Evolutionary conservation across 176 grass and related monocot species (phyloP), one percentile per base, ranked within the genome.

Genomic region (Bromus sterilis): DNA sequence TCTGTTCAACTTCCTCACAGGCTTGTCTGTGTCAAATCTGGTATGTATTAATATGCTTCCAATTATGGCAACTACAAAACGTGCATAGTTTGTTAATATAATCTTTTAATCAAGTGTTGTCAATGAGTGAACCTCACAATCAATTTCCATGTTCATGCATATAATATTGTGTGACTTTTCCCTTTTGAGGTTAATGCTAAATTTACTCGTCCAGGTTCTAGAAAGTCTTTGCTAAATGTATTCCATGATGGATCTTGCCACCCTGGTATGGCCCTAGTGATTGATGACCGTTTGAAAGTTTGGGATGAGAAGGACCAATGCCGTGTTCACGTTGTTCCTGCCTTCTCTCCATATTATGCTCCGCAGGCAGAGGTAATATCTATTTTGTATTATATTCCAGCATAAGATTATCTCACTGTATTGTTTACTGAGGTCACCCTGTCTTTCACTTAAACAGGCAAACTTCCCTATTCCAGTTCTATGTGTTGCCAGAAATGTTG

Each of bases 271-370:
- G 92, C 92, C 41, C 73, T 94, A 30, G 92, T 94, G 39, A 85
- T 94, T 85, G 92, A 91, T 82, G 92, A 94, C 55, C 86, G 89
- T 36, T 79, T 94, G 72, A 91, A 94, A 86, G 92, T 94, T 79
- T 94, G 92, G 92, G 92, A 89, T 85, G 89, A 94, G 68, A 91
- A 91, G 77, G 92, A 94, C 78, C 92, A 94, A 61, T 69, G 82
- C 62, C 77, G 84, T 49, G 92, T 94, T 69, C 92, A 94, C 56
- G 87, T 89, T 43, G 92, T 94, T 82, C 92, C 92, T 79, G 92
- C 92, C 32, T 94, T 94, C 84, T 85, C 92, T 39, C 92, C 92
- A 46, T 94, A 94, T 71, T 91, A 94, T 30, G 80, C 89, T 78
- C 92, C 92, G 7, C 92, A 91, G 74, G 92, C 92, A 76, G 92